phyloP scores from a whole-genome alignment of 73 alveolate species.

The Tetrahymena elliotti region DNA sequence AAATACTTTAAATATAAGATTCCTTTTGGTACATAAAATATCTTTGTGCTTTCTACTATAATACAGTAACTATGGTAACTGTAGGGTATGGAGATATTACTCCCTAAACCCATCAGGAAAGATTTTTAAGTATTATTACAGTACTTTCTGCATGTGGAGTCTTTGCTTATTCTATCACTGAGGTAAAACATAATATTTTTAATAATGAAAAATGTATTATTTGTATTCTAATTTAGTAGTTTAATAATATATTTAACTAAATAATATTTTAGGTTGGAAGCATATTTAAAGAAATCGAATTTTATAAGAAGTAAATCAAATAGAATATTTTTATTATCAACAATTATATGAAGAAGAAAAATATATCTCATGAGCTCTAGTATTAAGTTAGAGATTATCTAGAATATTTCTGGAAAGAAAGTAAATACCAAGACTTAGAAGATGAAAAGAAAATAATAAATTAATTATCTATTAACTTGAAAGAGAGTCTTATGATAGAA shows the following conservation, averaged over 20 bases:
- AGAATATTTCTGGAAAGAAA: background rate
- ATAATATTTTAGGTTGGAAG: slow-evolving; percentile 49
- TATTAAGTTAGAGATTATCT: slow-evolving; percentile 9
- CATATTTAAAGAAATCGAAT: slow-evolving; percentile 1
- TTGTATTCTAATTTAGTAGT: too few species aligned
- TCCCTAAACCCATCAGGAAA: slow-evolving; percentile 53
- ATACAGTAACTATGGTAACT: slow-evolving; percentile 54
- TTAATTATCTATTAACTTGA: background rate
- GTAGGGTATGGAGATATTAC: slow-evolving; percentile 76
- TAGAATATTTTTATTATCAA: background rate
- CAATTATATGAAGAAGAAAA: slow-evolving; percentile 6
- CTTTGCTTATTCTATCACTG: slow-evolving; percentile 58
- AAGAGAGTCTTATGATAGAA: slow-evolving; percentile 1
- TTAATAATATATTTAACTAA: too few species aligned
- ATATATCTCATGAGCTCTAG: background rate
- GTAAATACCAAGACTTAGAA: background rate
- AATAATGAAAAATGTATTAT: background rate
- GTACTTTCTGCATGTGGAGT: slow-evolving; percentile 71
- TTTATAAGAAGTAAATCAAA: background rate
- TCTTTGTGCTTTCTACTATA: background rate
- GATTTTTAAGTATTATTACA: slow-evolving; percentile 46
- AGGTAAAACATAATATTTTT: background rate
- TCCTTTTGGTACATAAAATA: background rate
- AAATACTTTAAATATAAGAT: background rate
- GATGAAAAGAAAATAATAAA: background rate